phyloP scores from a whole-genome alignment of 768 basidiomycete species.

The Agrocybe chaxingu region DNA sequence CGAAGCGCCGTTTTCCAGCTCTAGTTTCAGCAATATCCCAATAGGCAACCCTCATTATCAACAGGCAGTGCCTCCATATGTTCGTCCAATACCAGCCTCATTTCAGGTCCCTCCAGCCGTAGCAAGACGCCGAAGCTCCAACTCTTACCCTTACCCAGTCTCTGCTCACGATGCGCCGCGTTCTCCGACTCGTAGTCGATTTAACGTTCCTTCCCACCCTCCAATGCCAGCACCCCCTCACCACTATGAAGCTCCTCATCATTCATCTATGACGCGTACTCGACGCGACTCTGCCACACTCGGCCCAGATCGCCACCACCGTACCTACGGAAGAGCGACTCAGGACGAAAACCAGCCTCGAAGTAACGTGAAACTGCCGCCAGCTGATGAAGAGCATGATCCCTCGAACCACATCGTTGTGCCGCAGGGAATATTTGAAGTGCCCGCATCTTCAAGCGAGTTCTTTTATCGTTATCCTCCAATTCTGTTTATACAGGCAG shows the following conservation, averaged over 20 bases:
- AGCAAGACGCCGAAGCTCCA: not conserved
- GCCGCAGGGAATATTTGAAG: slow-evolving; percentile 21
- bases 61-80: not conserved
- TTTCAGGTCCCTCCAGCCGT: not conserved
- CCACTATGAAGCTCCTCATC: not conserved
- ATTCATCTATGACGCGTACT: not conserved
- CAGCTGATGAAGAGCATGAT: slow-evolving; percentile 3
- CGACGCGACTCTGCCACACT: not conserved
- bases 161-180: slow-evolving; percentile 8
- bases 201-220: not conserved
- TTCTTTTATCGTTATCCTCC: slow-evolving; percentile 16
- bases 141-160: slow-evolving; percentile 1
- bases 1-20: too few relatives aligned
- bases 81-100: not conserved
- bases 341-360: not conserved
- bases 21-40: too few relatives aligned
- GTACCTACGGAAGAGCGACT: not conserved
- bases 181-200: slow-evolving; percentile 8
- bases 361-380: not conserved
- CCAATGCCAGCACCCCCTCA: not conserved
- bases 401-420: slow-evolving; percentile 24
- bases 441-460: slow-evolving; percentile 8
- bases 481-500: slow-evolving; percentile 28
- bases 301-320: not conserved
- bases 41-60: not conserved